Base-by-base conservation (phyloP, 352 stramenopile genomes). In the Phytopythium montanum region DNA sequence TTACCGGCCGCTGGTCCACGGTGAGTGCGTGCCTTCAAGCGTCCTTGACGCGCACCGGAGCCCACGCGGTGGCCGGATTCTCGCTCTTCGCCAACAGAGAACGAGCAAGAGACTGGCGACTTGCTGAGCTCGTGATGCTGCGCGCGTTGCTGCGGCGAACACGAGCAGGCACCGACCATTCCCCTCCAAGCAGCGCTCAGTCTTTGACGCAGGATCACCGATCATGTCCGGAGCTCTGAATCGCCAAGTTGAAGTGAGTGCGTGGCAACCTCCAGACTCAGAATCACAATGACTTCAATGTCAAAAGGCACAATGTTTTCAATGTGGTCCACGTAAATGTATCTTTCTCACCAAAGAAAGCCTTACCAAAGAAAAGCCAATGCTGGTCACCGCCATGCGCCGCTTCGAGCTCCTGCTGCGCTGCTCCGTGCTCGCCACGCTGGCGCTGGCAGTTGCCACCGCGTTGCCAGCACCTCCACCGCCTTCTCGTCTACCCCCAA, bases 1-100 rank as follows among this genome's bases (percentile, higher is more conserved):
- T 54, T 54, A 33, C 10, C 18, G 44, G 12, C 31, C 44, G 44
- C 48, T 28, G 48, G 48, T 28, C 48, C 48, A 54, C 48, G 48
- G 28, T 25, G 48, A 54, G 28, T 28, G 48, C 48, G 48, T 54
- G 48, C 48, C 48, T 19, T 18, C 18, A 13, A 29, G 48, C 19
- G 2, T 23, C 48, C 16, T 41, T 54, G 26, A 26, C 13, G 14
- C 25, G 46, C 26, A 38, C 26, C 46, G 46, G 14, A 54, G 18
- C 28, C 10, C 48, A 25, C 23, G 7, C 14, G 36, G 2, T 28
- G 45, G 34, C 23, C 46, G 26, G 21, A 31, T 53, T 14, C n/a
- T n/a, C 14, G 26, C 48, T 25, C 26, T 21, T 5, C 3, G 12
- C 26, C 28, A 18, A 39, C 19, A 54, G 23, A 54, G 29, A 54